phyloP scores from a whole-genome alignment of 441 rosid species.

The Jatropha podagrica region DNA sequence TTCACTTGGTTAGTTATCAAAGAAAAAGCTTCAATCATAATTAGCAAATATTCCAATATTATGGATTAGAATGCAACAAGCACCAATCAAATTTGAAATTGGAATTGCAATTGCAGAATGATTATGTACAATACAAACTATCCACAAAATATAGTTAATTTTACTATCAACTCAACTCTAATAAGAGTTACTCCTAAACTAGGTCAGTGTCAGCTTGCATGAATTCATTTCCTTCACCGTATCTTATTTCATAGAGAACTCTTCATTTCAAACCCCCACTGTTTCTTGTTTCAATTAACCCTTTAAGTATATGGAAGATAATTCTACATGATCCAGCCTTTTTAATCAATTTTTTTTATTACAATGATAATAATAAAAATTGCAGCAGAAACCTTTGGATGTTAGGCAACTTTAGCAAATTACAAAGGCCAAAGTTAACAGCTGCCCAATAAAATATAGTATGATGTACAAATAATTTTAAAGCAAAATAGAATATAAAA shows the following conservation, averaged over 20 bases:
- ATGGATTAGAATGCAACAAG: background rate
- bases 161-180: background rate
- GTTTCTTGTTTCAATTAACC: background rate
- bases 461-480: background rate
- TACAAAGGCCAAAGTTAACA: background rate
- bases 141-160: background rate
- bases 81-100: background rate
- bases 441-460: background rate
- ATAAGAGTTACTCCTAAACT: background rate
- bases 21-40: background rate
- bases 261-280: background rate
- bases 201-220: background rate
- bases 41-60: background rate
- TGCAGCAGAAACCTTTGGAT: background rate
- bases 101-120: conserved; percentile 10
- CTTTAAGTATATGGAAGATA: background rate
- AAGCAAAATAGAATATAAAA: background rate
- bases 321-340: background rate
- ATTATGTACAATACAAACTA: background rate
- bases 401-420: background rate
- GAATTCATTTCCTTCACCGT: background rate
- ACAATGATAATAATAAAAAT: background rate
- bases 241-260: background rate
- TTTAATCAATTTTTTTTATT: background rate
- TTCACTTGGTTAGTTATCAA: background rate